Evolutionary conservation across 2,329 filamentous ascomycete species (phyloP), one percentile per base, ranked within the genome.

Genomic region (Aspergillus latus): DNA sequence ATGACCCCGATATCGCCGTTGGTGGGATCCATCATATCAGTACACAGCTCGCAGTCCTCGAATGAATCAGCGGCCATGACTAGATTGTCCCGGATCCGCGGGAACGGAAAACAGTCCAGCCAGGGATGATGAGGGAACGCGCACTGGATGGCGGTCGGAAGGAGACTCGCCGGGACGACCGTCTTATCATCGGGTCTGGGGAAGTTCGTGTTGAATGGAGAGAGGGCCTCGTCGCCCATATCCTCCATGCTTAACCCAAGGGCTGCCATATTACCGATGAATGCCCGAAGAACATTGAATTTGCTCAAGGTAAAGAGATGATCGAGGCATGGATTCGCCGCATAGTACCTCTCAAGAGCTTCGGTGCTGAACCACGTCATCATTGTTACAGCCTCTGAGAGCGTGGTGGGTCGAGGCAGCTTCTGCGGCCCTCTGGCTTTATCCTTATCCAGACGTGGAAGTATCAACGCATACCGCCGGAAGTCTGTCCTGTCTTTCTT

Each of bases 1-100:
- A 66, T 45, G 5, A 65, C 26, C 4, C 59, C 58, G 15, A 61
- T 54, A 32, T 57, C 56, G 16, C 57, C 59, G 15, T 34, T 53
- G 4, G 49, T 37, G 7, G 50, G 55, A n/a, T 53, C 55, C 50
- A 54, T 36, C 10, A 57, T 44, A 53, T 57, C 55, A 40, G 15
- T 34, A 34, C 55, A 57, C 6, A 57, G 45, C 16, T 53, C 45
- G n/a, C 46, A 53, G 21, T 57, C 55, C n/a, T 53, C 45, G 16
- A 57, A 49, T n/a, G 21, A n/a, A 13, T 40, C 28, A 1, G 13
- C 49, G 8, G 28, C 54, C 7, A 15, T 11, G 21, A 57, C 7
- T 4, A 57, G 45, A 32, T 57, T 57, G 37, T 57, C 49, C 16
- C 54, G 45, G 4, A 49, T 45, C 15, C 16, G 45, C 30, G 54